Evolutionary conservation across 1,284 basidiomycete genomes (phyloP).

Genomic region (Moesziomyces parantarcticus): DNA sequence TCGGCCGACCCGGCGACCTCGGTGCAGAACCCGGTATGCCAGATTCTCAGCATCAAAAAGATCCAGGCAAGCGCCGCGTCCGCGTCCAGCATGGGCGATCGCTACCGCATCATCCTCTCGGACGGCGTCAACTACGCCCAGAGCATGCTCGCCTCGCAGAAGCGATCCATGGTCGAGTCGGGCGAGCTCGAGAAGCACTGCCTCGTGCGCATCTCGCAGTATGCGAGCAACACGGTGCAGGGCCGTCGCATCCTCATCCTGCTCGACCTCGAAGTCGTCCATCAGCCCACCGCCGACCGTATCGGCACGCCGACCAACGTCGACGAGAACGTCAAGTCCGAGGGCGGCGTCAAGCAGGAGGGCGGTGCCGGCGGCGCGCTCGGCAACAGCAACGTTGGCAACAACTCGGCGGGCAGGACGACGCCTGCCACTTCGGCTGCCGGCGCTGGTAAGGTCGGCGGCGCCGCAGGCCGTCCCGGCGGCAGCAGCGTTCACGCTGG

Average conservation of each 20-base stretch:
- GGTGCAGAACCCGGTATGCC: slow-evolving; percentile 60
- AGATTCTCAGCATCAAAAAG: slow-evolving; percentile 66
- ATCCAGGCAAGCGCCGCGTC: slow-evolving; percentile 52
- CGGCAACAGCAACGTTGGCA: slow-evolving; percentile 33
- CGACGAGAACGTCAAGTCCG: slow-evolving; percentile 38
- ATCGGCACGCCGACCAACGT: slow-evolving; percentile 60
- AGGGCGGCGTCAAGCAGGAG: slow-evolving; percentile 43
- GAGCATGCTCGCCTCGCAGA: slow-evolving; percentile 92
- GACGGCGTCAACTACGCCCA: slow-evolving; percentile 65
- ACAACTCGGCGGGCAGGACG: slow-evolving; percentile 43
- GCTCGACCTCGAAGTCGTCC: slow-evolving; percentile 74
- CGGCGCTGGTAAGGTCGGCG: slow-evolving; percentile 23
- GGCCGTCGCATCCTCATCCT: slow-evolving; percentile 84
- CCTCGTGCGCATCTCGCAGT: slow-evolving; percentile 79
- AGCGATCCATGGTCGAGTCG: slow-evolving; percentile 80
- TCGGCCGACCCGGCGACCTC: slow-evolving; percentile 45
- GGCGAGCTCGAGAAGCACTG: slow-evolving; percentile 79
- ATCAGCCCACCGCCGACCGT: slow-evolving; percentile 42
- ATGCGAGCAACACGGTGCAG: slow-evolving; percentile 86
- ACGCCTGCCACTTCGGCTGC: slow-evolving; percentile 42
- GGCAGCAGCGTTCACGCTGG: slow-evolving; percentile 55
- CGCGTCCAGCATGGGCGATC: slow-evolving; percentile 55
- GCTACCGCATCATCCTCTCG: slow-evolving; percentile 66
- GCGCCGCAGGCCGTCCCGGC: slow-evolving; percentile 35
- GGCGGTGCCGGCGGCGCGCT: slow-evolving; percentile 16